Conservation (phyloP, 306 rosid species). For the Macrotyloma uniflorum region DNA sequence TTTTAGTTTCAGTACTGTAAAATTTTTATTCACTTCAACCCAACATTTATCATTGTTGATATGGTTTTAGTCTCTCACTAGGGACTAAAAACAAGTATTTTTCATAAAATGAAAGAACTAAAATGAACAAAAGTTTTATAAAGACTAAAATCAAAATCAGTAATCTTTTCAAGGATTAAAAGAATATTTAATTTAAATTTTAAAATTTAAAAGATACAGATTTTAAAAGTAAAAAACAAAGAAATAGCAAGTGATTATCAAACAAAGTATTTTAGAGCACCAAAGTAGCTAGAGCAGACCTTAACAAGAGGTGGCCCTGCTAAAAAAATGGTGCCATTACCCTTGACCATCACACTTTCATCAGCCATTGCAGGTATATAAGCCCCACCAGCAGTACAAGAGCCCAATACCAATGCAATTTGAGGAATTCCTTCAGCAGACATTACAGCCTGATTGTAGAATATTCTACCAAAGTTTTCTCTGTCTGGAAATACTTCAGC, state of each 20-base stretch:
- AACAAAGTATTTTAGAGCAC: slow-evolving; percentile 31
- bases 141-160: background rate
- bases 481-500: slow-evolving; percentile 94
- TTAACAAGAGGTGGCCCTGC: slow-evolving; percentile 98
- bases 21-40: background rate
- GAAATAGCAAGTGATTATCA: slow-evolving; percentile 27
- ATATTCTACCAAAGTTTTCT: slow-evolving; percentile 94
- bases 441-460: slow-evolving; percentile 88
- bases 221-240: background rate
- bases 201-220: slow-evolving; percentile 5
- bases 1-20: background rate
- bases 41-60: background rate
- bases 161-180: background rate
- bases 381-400: slow-evolving; percentile 98
- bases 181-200: background rate
- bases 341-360: slow-evolving; percentile 99
- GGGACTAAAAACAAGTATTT: background rate
- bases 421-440: slow-evolving; percentile 91
- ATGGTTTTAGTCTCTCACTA: background rate
- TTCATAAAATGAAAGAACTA: background rate
- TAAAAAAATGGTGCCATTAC: slow-evolving; percentile 91
- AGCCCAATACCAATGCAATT: slow-evolving; percentile 90
- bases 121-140: too few species aligned
- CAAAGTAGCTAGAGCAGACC: slow-evolving; percentile 52
- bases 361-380: slow-evolving; percentile 99